phyloP scores from a whole-genome alignment of 495 filamentous ascomycete genomes.

The Neurospora sp. region DNA sequence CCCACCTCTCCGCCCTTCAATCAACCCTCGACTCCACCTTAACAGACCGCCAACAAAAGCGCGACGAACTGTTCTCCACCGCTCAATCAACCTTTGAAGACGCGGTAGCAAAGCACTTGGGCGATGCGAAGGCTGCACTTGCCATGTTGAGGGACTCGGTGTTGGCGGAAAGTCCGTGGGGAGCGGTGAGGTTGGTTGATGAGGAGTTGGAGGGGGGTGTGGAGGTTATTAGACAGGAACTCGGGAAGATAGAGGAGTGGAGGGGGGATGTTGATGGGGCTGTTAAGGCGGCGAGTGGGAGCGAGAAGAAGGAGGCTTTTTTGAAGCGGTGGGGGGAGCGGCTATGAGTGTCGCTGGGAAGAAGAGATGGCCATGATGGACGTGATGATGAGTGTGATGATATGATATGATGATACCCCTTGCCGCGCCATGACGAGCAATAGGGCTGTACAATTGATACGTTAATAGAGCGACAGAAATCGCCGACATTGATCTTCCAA shows the following conservation, averaged over 20 bases:
- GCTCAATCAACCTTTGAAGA: conserved; percentile 31
- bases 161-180: conserved; percentile 31
- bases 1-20: not conserved
- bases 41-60: conserved; percentile 22
- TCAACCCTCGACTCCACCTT: conserved; percentile 12
- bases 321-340: too few relatives aligned
- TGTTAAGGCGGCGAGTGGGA: conserved; percentile 3
- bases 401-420: too few relatives aligned
- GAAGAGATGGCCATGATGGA: too few relatives aligned
- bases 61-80: conserved; percentile 23
- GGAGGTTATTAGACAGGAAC: conserved; percentile 24
- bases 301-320: too few relatives aligned
- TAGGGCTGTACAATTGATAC: too few relatives aligned
- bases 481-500: too few relatives aligned
- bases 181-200: conserved; percentile 30
- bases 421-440: too few relatives aligned
- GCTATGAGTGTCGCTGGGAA: not conserved
- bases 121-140: conserved; percentile 29
- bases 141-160: conserved; percentile 33
- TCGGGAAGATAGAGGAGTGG: conserved; percentile 19
- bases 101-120: conserved; percentile 24
- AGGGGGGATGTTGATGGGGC: conserved; percentile 19
- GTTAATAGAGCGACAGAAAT: too few relatives aligned
- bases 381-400: too few relatives aligned
- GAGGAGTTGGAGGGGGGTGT: conserved; percentile 30